phyloP scores from a whole-genome alignment of 2,329 filamentous ascomycete genomes.

The Emmonsiellopsis sp. region DNA sequence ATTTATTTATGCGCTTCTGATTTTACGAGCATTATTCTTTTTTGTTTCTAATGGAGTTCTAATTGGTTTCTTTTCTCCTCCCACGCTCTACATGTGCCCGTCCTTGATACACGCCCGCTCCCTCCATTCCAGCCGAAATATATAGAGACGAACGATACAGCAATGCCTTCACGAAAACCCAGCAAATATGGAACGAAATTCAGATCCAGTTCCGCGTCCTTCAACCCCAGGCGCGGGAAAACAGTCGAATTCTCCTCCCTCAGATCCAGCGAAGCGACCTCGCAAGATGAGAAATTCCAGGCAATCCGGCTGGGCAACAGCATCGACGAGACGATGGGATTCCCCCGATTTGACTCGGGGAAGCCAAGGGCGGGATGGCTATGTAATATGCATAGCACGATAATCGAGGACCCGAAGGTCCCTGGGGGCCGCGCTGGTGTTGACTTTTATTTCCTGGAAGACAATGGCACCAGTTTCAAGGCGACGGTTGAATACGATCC shows the following conservation, averaged over 20 bases:
- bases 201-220: constrained; percentile 33
- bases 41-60: background rate
- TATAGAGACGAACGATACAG: background rate
- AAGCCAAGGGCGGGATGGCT: constrained; percentile 85
- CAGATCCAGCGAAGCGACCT: constrained; percentile 72
- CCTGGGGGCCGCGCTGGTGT: constrained; percentile 80
- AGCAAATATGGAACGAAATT: constrained; percentile 59
- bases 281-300: constrained; percentile 87
- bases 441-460: constrained; percentile 95
- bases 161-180: constrained; percentile 41
- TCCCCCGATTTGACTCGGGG: constrained; percentile 81
- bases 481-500: constrained; percentile 93
- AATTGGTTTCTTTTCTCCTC: background rate
- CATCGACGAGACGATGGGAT: constrained; percentile 94
- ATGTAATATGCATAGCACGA: constrained; percentile 86
- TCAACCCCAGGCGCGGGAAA: constrained; percentile 51
- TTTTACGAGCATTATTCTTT: background rate
- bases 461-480: constrained; percentile 85
- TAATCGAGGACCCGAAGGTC: constrained; percentile 72
- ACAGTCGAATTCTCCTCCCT: constrained; percentile 71
- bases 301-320: constrained; percentile 70
- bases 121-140: background rate
- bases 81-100: too few relatives aligned
- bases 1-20: background rate
- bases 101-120: background rate